Evolutionary conservation across 345 rosid species (phyloP).

Genomic region (Raphanus raphanistrum): DNA sequence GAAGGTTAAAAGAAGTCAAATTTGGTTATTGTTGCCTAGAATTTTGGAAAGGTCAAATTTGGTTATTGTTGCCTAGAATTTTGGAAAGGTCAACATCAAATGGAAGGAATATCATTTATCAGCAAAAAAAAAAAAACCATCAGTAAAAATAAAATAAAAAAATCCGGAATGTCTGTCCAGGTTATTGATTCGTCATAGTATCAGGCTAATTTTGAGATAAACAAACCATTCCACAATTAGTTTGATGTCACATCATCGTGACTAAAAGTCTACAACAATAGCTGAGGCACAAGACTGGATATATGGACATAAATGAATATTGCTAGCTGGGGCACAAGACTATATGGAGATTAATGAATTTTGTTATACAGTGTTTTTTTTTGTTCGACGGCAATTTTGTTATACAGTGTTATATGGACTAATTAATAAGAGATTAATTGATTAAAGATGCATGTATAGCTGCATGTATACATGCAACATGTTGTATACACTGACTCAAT

Average conservation of each 20-base stretch:
- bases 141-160: not conserved
- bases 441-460: not conserved
- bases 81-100: too few species aligned
- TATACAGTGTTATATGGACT: not conserved
- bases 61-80: too few species aligned
- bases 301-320: not conserved
- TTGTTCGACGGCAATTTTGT: too few species aligned
- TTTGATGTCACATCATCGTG: not conserved
- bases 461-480: constrained; percentile 17
- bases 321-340: not conserved
- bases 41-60: too few species aligned
- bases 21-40: too few species aligned
- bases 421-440: not conserved
- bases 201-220: not conserved
- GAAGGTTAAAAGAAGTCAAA: too few species aligned
- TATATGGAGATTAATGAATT: constrained; percentile 5
- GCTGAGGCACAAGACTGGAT: not conserved
- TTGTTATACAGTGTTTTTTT: not conserved
- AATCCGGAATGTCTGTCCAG: not conserved
- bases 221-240: not conserved
- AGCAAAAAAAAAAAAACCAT: not conserved
- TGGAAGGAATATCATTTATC: not conserved
- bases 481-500: constrained; percentile 31
- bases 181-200: not conserved
- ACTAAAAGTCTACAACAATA: not conserved